phyloP scores from a whole-genome alignment of 2,329 filamentous ascomycete species.

The Exophiala sp. region DNA sequence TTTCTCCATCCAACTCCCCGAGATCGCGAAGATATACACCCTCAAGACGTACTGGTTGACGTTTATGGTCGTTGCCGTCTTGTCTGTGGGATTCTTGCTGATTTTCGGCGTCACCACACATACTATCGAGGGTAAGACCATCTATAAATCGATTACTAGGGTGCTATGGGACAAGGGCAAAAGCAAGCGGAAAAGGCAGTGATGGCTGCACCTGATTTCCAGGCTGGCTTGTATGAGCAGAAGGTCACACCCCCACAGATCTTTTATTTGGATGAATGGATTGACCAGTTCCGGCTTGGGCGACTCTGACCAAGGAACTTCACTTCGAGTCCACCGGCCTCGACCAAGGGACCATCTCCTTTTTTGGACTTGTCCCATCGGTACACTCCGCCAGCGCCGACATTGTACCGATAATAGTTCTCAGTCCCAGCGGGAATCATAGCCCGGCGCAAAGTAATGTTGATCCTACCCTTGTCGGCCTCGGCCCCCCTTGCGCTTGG shows the following conservation, averaged over 20 bases:
- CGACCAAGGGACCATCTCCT: conserved; percentile 46
- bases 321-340: background rate
- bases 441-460: conserved; percentile 71
- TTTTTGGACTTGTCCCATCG: conserved; percentile 56
- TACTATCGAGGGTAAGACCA: conserved; percentile 51
- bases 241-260: no score
- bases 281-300: no score
- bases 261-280: no score
- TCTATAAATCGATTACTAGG: conserved; percentile 34
- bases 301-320: no score
- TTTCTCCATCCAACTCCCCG: conserved; percentile 61
- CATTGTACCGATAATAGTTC: conserved; percentile 81
- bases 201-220: background rate
- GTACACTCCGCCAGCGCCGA: conserved; percentile 63
- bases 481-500: conserved; percentile 61
- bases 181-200: conserved; percentile 9
- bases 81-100: conserved; percentile 55
- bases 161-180: conserved; percentile 18
- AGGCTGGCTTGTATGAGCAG: no score
- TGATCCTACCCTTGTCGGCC: conserved; percentile 60
- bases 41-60: conserved; percentile 60
- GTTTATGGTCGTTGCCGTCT: conserved; percentile 58
- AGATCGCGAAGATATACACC: conserved; percentile 53
- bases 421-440: conserved; percentile 67
- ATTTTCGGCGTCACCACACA: conserved; percentile 53